phyloP scores from a whole-genome alignment of 2,329 filamentous ascomycete species.

The Colletotrichum sp. region DNA sequence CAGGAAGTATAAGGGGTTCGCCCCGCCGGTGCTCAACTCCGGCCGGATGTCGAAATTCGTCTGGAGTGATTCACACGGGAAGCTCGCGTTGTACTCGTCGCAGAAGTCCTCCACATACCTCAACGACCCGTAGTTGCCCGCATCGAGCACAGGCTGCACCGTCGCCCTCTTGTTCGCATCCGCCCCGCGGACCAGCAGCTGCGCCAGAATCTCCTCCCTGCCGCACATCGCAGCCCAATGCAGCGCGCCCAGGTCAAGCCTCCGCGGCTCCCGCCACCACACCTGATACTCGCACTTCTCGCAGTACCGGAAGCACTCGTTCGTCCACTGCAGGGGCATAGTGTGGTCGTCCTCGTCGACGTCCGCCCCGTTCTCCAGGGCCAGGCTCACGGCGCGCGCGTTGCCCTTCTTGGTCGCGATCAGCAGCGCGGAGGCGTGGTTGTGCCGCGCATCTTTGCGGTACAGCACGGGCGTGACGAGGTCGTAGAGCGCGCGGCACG shows the following conservation, averaged over 20 bases:
- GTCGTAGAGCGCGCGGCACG: slow-evolving; percentile 4
- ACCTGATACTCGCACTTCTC: slow-evolving; percentile 18
- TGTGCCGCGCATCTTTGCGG: slow-evolving; percentile 1
- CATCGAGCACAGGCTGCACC: slow-evolving; percentile 4
- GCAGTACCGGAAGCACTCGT: slow-evolving; percentile 16
- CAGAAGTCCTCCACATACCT: slow-evolving; percentile 11
- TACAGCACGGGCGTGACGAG: slow-evolving; percentile 14
- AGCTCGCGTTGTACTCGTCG: slow-evolving; percentile 16
- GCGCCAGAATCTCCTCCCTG: not conserved
- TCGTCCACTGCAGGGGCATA: slow-evolving; percentile 19
- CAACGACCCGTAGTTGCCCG: slow-evolving; percentile 7
- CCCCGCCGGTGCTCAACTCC: not conserved
- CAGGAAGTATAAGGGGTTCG: slow-evolving; percentile 14
- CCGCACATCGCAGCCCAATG: slow-evolving; percentile 18
- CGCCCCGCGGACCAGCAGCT: not conserved
- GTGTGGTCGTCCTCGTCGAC: slow-evolving; percentile 33
- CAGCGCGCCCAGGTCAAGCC: slow-evolving; percentile 11
- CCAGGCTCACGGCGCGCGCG: slow-evolving; percentile 21
- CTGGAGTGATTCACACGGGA: slow-evolving; percentile 10
- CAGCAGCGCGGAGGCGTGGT: slow-evolving; percentile 11
- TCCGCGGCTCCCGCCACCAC: slow-evolving; percentile 15
- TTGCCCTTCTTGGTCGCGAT: slow-evolving; percentile 14
- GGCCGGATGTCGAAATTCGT: not conserved
- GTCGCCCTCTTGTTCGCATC: not conserved
- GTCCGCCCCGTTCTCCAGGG: slow-evolving; percentile 38